Evolutionary conservation across 2,329 filamentous ascomycete species (phyloP).

Genomic region (Trichoderma aggressivum): DNA sequence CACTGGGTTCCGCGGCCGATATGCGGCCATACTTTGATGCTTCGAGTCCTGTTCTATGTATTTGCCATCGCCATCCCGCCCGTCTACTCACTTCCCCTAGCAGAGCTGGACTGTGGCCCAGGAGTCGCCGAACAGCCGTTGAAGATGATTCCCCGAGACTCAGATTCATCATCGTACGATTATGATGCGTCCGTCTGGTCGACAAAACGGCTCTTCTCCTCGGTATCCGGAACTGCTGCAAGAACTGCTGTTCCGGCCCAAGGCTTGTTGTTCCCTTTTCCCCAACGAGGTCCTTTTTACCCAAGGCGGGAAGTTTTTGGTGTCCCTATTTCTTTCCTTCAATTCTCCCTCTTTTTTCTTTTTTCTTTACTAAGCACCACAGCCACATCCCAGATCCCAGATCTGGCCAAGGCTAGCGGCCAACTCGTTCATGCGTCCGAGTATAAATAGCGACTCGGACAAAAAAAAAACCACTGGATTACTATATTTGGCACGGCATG

Average conservation of each 20-base stretch:
- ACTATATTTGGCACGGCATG: slow-evolving; percentile 5
- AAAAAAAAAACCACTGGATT: not conserved
- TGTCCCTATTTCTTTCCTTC: not conserved
- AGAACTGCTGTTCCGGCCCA: not conserved
- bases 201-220: not conserved
- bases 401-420: not conserved
- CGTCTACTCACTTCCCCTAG: not conserved
- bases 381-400: slow-evolving; percentile 1
- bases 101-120: not conserved
- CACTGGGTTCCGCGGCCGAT: not conserved
- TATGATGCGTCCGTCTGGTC: not conserved
- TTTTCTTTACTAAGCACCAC: not conserved
- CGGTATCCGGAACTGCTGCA: not conserved
- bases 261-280: not conserved
- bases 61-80: not conserved
- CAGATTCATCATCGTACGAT: not conserved
- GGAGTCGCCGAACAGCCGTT: not conserved
- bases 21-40: not conserved
- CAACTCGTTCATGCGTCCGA: not conserved
- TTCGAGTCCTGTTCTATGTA: not conserved
- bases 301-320: not conserved
- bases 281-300: not conserved
- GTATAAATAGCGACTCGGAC: not conserved
- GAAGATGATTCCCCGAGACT: not conserved
- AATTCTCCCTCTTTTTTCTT: no score